Base-by-base conservation (phyloP, 257 asterid species). In the Plantago elongata region DNA sequence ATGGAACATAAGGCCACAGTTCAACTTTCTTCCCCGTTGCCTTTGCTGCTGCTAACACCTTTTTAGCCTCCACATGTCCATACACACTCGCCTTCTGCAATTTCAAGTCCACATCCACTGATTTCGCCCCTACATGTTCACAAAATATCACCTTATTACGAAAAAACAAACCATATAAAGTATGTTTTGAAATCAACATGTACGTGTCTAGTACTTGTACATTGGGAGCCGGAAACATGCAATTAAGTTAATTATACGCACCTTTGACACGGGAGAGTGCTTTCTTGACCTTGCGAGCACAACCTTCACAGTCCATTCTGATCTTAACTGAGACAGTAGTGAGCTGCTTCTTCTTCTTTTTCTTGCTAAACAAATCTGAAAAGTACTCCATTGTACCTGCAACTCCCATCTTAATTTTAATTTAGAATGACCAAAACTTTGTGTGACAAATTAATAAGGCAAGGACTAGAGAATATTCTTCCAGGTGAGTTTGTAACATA, bases 291-390 rank as follows among this genome's bases (percentile, higher is more conserved):
- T 83, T 87, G 34, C 78, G 92, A 0, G 72, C 95, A 69, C 97
- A 90, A 46, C 97, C 97, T 59, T 90, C 96, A 57, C 97, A 90
- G 11, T 87, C 96, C 96, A 90, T 90, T 66, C 97, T 79, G 77
- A 90, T 71, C 69, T 87, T 90, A 16, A 90, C 61, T 6, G 90
- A 30, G 0, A 90, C 95, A 0, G 95, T 87, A 60, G 73, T 81
- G 2, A 77, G 66, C 44, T 57, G 82, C 51, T 83, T 83, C 87
- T 65, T 87, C 52, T 90, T 90, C 90, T 87, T 90, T 66, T 76
- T 87, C 40, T 61, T 83, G 13, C 83, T 75, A 7, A 85, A 56
- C 66, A 87, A 51, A 1, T 90, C 97, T 3, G 90, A 77, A 51
- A 90, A 80, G 81, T 77, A 90, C 54, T 90, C 93, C 75, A 90